Percentiles rank a stretch among this genome's conserved stretches.
These are phyloP conservation scores for Capniomyces stellatus DNA, from an alignment of 371 early-diverging fungal species.

Conservation along the genomic window DNA sequence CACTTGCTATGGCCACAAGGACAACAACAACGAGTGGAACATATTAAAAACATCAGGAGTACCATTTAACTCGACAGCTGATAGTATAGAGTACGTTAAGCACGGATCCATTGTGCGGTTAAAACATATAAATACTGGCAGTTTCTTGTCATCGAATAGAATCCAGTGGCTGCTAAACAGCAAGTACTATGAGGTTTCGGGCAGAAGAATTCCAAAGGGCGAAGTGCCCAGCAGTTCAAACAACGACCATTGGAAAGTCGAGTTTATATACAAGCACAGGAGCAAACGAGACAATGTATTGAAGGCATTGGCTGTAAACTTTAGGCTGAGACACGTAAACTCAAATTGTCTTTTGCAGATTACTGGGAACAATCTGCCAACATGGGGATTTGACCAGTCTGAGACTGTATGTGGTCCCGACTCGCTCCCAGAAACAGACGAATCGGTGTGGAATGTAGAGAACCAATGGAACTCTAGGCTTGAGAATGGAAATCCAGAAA, in stretches of 20 bases:
- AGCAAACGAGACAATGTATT: constrained; percentile 24
- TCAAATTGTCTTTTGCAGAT: constrained; percentile 67
- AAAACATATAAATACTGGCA: constrained; percentile 49
- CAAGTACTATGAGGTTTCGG: constrained; percentile 71
- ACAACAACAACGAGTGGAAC: constrained; percentile 84
- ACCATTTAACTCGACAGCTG: constrained; percentile 12
- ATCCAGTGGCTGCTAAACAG: constrained; percentile 54
- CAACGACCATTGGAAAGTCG: constrained; percentile 85
- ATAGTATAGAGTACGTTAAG: constrained; percentile 29
- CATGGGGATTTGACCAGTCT: constrained; percentile 97
- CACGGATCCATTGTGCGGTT: constrained; percentile 69
- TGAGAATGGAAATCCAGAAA: constrained; percentile 27
- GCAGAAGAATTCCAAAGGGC: constrained; percentile 41
- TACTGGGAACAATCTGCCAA: constrained; percentile 65
- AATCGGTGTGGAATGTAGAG: constrained; percentile 90
- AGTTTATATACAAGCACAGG: constrained; percentile 49
- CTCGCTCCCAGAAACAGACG: constrained; percentile 24
- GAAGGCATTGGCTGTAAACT: constrained; percentile 61
- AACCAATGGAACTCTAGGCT: constrained; percentile 62
- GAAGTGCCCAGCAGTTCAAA: constrained; percentile 41
- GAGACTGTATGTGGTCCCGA: constrained; percentile 72
- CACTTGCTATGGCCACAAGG: constrained; percentile 91
- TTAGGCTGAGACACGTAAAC: constrained; percentile 65
- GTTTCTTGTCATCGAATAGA: constrained; percentile 65
- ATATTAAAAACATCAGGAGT: constrained; percentile 27